Percentiles rank a stretch among this genome's conserved stretches.
These are phyloP conservation scores for Penium margaritaceum DNA, from an alignment of 139 green algal species.

Conservation along the genomic window DNA sequence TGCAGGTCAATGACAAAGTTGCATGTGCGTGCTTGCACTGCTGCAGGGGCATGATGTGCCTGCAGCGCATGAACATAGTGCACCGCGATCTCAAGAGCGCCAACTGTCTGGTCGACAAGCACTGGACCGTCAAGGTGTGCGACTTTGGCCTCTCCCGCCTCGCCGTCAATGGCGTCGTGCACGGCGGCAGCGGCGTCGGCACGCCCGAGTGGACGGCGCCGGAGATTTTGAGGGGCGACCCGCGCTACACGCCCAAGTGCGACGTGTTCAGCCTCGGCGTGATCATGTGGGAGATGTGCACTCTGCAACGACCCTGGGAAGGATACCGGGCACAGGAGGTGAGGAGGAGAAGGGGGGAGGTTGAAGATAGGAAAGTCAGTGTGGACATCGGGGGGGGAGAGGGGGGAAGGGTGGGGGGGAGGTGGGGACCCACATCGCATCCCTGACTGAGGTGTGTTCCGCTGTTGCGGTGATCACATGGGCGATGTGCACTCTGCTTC, in stretches of 20 bases:
- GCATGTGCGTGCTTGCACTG: not conserved
- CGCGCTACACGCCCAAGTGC: constrained; percentile 12
- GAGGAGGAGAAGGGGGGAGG: too few relatives aligned
- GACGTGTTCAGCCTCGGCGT: constrained; percentile 46
- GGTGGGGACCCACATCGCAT: too few relatives aligned
- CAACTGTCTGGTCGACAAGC: constrained; percentile 47
- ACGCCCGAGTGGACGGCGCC: constrained; percentile 47
- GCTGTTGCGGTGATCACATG: too few relatives aligned
- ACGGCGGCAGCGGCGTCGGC: not conserved
- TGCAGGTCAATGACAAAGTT: constrained; percentile 56
- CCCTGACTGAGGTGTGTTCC: too few relatives aligned
- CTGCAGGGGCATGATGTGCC: constrained; percentile 45
- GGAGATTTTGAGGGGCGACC: constrained; percentile 39
- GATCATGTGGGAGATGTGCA: constrained; percentile 71
- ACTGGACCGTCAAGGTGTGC: constrained; percentile 44
- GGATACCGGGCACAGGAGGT: constrained; percentile 28
- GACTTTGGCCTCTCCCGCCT: constrained; percentile 45
- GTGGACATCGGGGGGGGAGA: not conserved
- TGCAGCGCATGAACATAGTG: constrained; percentile 43
- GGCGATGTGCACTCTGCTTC: too few relatives aligned
- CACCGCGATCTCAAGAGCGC: constrained; percentile 45
- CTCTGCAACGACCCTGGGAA: constrained; percentile 62
- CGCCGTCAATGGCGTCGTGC: not conserved
- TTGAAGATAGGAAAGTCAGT: too few relatives aligned
- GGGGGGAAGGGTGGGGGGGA: not conserved